A percentile compares a stretch with the other conserved stretches of the same genome.
Evolutionary conservation across 768 basidiomycete species (phyloP).

Genomic region (Russula compacta): DNA sequence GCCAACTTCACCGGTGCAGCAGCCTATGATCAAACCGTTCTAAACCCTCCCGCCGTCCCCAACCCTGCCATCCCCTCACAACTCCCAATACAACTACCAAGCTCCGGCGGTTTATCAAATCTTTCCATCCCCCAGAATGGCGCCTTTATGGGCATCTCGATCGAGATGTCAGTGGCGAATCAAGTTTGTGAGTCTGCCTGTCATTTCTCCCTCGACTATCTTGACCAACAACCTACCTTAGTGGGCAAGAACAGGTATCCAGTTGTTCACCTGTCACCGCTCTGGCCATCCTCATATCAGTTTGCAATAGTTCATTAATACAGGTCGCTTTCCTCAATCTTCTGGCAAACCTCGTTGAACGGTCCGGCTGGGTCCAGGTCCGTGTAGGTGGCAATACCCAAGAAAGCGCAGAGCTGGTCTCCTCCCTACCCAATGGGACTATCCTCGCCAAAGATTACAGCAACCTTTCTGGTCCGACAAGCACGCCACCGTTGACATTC

Average conservation of each 20-base stretch:
- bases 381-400: slow-evolving; percentile 79
- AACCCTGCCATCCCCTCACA: slow-evolving; percentile 34
- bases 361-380: slow-evolving; percentile 52
- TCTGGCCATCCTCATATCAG: not conserved
- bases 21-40: slow-evolving; percentile 43
- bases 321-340: slow-evolving; percentile 68
- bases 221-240: slow-evolving; percentile 21
- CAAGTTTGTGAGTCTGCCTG: slow-evolving; percentile 45
- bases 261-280: not conserved
- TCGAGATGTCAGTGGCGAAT: slow-evolving; percentile 67
- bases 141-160: slow-evolving; percentile 63
- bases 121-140: slow-evolving; percentile 39
- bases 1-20: slow-evolving; percentile 39
- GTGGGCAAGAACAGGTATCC: slow-evolving; percentile 38
- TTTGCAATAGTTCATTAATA: slow-evolving; percentile 34
- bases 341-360: slow-evolving; percentile 55
- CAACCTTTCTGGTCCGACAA: slow-evolving; percentile 40
- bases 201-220: not conserved
- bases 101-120: slow-evolving; percentile 20
- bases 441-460: slow-evolving; percentile 44
- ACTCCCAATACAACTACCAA: slow-evolving; percentile 37
- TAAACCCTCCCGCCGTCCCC: slow-evolving; percentile 45
- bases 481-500: slow-evolving; percentile 58
- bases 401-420: slow-evolving; percentile 48
- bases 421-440: slow-evolving; percentile 38